Evolutionary conservation across 1,284 basidiomycete species (phyloP).

Genomic region (Takashimella koratensis): DNA sequence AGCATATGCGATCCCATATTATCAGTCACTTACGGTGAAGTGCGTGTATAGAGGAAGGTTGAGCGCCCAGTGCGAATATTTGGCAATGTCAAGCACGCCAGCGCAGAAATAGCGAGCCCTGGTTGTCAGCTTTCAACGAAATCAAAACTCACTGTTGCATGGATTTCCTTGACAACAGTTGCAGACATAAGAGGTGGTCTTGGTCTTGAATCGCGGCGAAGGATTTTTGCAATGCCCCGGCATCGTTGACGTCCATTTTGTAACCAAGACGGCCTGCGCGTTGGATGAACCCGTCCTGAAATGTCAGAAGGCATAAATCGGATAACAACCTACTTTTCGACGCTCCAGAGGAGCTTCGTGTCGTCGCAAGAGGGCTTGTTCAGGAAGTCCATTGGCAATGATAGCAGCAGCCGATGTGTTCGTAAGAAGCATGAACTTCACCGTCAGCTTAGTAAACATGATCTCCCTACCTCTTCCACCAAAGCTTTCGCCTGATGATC

Average conservation of each 20-base stretch:
- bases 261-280: constrained; percentile 80
- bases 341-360: constrained; percentile 91
- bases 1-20: constrained; percentile 12
- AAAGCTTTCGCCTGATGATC: constrained; percentile 66
- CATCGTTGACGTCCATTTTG: constrained; percentile 72
- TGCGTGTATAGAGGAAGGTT: constrained; percentile 93
- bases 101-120: constrained; percentile 97
- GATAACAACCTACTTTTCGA: constrained; percentile 63
- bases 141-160: constrained; percentile 55
- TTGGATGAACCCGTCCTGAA: constrained; percentile 67
- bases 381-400: constrained; percentile 87
- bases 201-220: constrained; percentile 70
- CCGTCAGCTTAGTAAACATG: constrained; percentile 1
- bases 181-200: constrained; percentile 67
- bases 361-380: constrained; percentile 88
- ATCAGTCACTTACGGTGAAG: constrained; percentile 60
- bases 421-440: constrained; percentile 85
- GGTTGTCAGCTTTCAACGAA: constrained; percentile 35
- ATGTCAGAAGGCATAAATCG: constrained; percentile 8
- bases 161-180: constrained; percentile 79
- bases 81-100: constrained; percentile 98
- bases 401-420: constrained; percentile 89
- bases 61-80: constrained; percentile 91
- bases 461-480: constrained; percentile 72
- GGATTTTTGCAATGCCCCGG: constrained; percentile 78